Conservation (phyloP, 2,329 filamentous ascomycete genomes). For the Aureobasidium sp. region DNA sequence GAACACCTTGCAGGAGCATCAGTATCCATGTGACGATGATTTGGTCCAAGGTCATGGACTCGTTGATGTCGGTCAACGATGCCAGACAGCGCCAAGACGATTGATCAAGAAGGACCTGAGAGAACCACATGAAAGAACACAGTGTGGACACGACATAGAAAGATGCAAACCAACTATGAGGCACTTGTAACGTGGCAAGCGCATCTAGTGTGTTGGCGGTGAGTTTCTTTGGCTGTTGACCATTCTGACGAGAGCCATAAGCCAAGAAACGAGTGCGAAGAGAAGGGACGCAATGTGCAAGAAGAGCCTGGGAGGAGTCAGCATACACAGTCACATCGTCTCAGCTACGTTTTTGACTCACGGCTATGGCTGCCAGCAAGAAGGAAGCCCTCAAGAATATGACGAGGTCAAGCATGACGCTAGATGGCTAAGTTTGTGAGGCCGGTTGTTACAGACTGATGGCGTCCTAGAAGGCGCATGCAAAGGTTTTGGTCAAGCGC, state of each 20-base stretch:
- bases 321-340: not conserved
- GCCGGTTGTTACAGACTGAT: not conserved
- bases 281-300: conserved; percentile 41
- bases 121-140: conserved; percentile 65
- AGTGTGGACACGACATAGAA: conserved; percentile 70
- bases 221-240: not conserved
- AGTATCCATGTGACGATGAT: conserved; percentile 59
- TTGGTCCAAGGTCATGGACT: conserved; percentile 52
- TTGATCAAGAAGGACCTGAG: conserved; percentile 52
- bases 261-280: conserved; percentile 48
- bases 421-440: not conserved
- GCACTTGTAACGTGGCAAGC: conserved; percentile 53
- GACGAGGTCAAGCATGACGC: conserved; percentile 9
- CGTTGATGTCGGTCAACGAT: conserved; percentile 16
- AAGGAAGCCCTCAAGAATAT: conserved; percentile 12
- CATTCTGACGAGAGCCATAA: conserved; percentile 46
- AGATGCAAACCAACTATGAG: conserved; percentile 81
- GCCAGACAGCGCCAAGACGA: conserved; percentile 42
- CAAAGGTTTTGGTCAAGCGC: not conserved
- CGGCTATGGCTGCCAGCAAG: conserved; percentile 11
- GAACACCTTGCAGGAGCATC: conserved; percentile 64
- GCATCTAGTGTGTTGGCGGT: conserved; percentile 30
- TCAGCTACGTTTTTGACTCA: not conserved
- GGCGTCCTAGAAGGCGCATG: not conserved
- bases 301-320: conserved; percentile 35